These are phyloP conservation scores for Saxophila tyrrhenica DNA, from an alignment of 495 filamentous ascomycete genomes.

Conservation along the genomic window DNA sequence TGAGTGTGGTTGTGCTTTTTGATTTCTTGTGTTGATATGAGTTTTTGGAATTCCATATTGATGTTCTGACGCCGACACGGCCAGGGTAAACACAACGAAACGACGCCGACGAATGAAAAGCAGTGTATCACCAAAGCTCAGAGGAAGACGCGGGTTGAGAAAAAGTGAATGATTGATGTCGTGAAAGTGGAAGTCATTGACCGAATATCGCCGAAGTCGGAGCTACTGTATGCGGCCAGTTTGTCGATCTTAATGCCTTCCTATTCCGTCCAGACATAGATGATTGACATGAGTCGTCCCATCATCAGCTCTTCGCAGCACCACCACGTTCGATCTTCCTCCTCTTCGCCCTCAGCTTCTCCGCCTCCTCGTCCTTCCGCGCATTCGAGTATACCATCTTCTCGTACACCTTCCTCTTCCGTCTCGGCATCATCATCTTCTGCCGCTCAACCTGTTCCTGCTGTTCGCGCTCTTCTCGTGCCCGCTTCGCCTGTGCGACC, in stretches of 20 bases:
- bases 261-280: neutral
- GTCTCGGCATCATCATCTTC: conserved; percentile 34
- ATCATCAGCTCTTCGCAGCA: neutral
- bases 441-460: conserved; percentile 33
- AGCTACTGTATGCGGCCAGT: no score
- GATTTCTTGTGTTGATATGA: conserved; percentile 7
- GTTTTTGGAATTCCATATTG: conserved; percentile 1
- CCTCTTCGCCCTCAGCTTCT: conserved; percentile 67
- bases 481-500: conserved; percentile 21
- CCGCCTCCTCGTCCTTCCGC: conserved; percentile 33
- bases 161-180: no score
- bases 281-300: neutral
- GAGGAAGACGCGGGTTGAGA: no score
- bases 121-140: neutral
- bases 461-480: conserved; percentile 27
- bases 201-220: neutral
- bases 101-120: neutral
- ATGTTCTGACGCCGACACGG: neutral
- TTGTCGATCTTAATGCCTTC: neutral
- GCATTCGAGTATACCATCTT: conserved; percentile 34
- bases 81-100: no score
- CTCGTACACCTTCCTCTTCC: conserved; percentile 35
- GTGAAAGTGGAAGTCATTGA: neutral
- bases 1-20: conserved; percentile 2
- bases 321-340: conserved; percentile 57